Base-by-base conservation (phyloP, 2,329 filamentous ascomycete genomes). In the Penicillium brasilianum region DNA sequence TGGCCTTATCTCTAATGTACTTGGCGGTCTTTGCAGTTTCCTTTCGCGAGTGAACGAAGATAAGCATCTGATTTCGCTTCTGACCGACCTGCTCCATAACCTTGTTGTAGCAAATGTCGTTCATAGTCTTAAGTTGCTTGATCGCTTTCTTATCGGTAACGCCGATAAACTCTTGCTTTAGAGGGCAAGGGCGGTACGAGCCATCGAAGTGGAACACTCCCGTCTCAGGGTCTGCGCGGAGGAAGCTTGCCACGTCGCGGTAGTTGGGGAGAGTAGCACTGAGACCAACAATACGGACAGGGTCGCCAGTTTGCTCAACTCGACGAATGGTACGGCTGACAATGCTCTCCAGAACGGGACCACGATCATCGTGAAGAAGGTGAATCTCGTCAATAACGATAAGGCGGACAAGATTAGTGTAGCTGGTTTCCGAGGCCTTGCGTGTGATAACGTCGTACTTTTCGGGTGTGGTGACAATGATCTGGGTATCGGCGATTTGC, bases 381-480 rank as follows among this genome's bases (percentile, higher is more conserved):
- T 99, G 95, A 68, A 99, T 98, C 78, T 99, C 95, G 71, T 99
- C 95, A 63, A 99, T 98, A 74, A 97, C 93, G 60, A 99, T 90
- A 11, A 99, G 85, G 41, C 94, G 90, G 28, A 99, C 95, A n/a
- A 99, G 86, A 71, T 96, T 96, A 16, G 93, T 99, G 78, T 99
- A 99, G 70, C 93, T 96, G 57, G 95, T 87, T 75, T 99, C 96
- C 1, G 94, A 97, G 7, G 94, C 93, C 78, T 99, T 99, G 78
- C 96, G 88, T 6, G 96, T 99, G 69, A 99, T 97, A 68, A 99
- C 94, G 78, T 99, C 95, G 91, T 93, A 99, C 80, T 99, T 99
- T 78, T 99, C 95, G 20, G 95, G 95, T 0, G 95, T 99, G 0
- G 95, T 99, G 61, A 99, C 93, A 69, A 99, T 99, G 69, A 99